Base-by-base conservation (phyloP, 2,329 filamentous ascomycete genomes). In the Beauveria sp. region DNA sequence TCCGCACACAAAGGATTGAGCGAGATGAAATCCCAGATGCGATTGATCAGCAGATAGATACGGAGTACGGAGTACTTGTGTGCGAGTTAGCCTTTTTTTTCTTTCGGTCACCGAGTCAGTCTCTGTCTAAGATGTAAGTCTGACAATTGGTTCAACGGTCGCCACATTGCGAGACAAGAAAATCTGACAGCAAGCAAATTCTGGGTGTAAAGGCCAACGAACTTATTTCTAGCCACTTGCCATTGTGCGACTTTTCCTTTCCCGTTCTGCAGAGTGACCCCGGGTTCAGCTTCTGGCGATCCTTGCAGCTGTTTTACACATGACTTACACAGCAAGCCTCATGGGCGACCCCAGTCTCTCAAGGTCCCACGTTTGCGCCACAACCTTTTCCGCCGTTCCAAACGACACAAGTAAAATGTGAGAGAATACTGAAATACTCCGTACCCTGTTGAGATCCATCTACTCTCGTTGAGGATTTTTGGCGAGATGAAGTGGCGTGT, bases 261-360 rank as follows among this genome's bases (percentile, higher is more conserved):
- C 34, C 34, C 34, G 34, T 37, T 37, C n/a, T 37, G 22, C 37
- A 40, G 9, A 46, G 7, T 16, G 46, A 40, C 20, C 28, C 30
- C 28, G 20, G 20, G 16, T 50, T 50, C 55, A 58, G 55, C 55
- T 58, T 12, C 12, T 46, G 56, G 24, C 56, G 56, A 53, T 59
- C 48, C 24, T 58, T 16, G 22, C 30, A 37, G 44, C 41, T 43
- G 22, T 47, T 47, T 30, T 48, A 57, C 55, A 22, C 55, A 58
- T 58, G 55, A 58, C 55, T 58, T 58, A 58, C 55, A 58, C 55
- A 22, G 30, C 34, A 50, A 58, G 55, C 55, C 47, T 58, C 41
- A 28, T n/a, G 43, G 44, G 5, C 26, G 37, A 43, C 41, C 40
- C 26, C 10, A 20, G 28, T 24, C 34, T 1, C 12, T 22, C 22